Evolutionary conservation across 208 protist species (phyloP), one percentile per base, ranked within the genome.

Genomic region (Acanthamoeba triangularis): DNA sequence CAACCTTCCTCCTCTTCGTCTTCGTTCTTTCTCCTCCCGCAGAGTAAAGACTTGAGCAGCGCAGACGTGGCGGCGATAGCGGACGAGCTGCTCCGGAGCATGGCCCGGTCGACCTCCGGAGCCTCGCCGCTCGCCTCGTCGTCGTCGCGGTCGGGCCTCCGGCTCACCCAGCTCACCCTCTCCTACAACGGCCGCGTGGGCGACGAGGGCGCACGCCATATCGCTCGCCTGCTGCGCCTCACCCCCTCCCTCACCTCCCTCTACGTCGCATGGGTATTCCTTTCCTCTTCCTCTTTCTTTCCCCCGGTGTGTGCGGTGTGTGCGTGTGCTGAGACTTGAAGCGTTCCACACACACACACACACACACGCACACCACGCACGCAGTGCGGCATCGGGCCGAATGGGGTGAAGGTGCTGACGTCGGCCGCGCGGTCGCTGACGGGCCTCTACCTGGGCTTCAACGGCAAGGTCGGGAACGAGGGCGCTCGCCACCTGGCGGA

Each of bases 41-140:
- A 76, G 67, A 76, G 67, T 30, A 76, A 76, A 23, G 67, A 76
- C 67, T 28, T 76, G 67, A 41, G 67, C 35, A 76, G 33, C 23
- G 67, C 67, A 41, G 67, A 76, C 30, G 67, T 76, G 67, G n/a
- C 67, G 33, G 67, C 67, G 33, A 76, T 76, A 47, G 67, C 44
- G 67, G 67, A 76, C 30, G 67, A 76, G 67, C 67, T 76, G 67
- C 67, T 76, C 67, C 67, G 67, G 10, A 76, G 56, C 67, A 47
- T 76, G 35, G n/a, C 33, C 67, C 33, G 11, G 20, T 76, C 67
- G 1, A 41, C 67, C 25, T 16, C n/a, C 67, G 56, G 56, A 76
- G 33, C 67, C 20, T 76, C 35, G 33, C 67, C 67, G 67, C 67
- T 76, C 56, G 13, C 18, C 56, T 63, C 56, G 14, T 28, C 56